These are phyloP conservation scores for Cephaloascus fragrans DNA, from an alignment of 805 yeast species.

Conservation along the genomic window DNA sequence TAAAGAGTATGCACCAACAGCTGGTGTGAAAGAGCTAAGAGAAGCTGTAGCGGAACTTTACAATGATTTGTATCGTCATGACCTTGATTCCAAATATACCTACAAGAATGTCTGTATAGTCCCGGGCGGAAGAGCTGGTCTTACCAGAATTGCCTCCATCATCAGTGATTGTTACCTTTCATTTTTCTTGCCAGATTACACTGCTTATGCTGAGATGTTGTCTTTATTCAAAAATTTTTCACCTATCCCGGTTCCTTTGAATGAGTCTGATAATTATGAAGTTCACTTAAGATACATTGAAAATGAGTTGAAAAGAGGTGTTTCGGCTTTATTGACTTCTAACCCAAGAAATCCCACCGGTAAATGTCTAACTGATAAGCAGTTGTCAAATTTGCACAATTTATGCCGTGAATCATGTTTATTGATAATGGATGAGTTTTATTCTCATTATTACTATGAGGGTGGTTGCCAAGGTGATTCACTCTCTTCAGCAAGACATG, in stretches of 20 bases:
- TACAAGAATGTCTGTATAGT: slow-evolving; percentile 53
- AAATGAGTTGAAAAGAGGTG: slow-evolving; percentile 46
- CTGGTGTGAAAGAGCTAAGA: slow-evolving; percentile 44
- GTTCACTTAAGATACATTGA: slow-evolving; percentile 42
- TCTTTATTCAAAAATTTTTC: slow-evolving; percentile 52
- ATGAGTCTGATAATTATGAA: slow-evolving; percentile 46
- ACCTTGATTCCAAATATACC: slow-evolving; percentile 41
- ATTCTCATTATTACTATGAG: slow-evolving; percentile 47
- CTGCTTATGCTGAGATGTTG: slow-evolving; percentile 59
- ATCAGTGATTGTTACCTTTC: slow-evolving; percentile 49
- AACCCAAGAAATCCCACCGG: slow-evolving; percentile 62
- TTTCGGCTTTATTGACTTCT: slow-evolving; percentile 46
- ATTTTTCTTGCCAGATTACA: slow-evolving; percentile 53
- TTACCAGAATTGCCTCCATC: slow-evolving; percentile 53
- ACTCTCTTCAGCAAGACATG: slow-evolving; percentile 38
- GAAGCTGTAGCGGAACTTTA: slow-evolving; percentile 50
- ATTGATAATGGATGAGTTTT: slow-evolving; percentile 56
- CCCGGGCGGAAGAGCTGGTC: slow-evolving; percentile 57
- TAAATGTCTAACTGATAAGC: slow-evolving; percentile 35
- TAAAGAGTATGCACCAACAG: slow-evolving; percentile 52
- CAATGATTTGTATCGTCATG: slow-evolving; percentile 42
- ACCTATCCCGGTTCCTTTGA: slow-evolving; percentile 53
- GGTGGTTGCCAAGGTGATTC: slow-evolving; percentile 45
- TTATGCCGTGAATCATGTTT: slow-evolving; percentile 45
- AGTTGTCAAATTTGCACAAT: slow-evolving; percentile 37